phyloP scores from a whole-genome alignment of 106 monocot genomes.

The Dendrobium officinale region DNA sequence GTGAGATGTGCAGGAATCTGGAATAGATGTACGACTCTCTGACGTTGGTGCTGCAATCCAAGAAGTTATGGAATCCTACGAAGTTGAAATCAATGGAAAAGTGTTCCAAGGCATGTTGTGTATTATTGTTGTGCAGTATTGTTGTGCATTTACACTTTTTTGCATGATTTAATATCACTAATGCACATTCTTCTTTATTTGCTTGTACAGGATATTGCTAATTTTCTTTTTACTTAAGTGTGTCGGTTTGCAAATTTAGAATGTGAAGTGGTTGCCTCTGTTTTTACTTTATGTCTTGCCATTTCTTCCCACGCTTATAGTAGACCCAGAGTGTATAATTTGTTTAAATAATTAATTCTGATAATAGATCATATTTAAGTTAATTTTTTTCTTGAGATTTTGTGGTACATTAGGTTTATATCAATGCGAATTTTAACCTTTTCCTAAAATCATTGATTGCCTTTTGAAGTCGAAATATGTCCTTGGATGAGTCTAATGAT shows the following conservation, averaged over 20 bases:
- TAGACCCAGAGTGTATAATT: not conserved
- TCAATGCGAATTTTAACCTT: too few species aligned
- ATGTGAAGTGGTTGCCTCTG: not conserved
- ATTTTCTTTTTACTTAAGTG: not conserved
- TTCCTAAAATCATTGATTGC: too few species aligned
- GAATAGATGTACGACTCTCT: conserved; percentile 91
- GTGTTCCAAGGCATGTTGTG: conserved; percentile 66
- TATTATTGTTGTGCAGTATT: not conserved
- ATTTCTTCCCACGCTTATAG: not conserved
- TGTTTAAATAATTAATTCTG: too few species aligned
- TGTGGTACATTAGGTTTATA: too few species aligned
- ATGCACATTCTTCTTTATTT: not conserved
- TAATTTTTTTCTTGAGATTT: too few species aligned
- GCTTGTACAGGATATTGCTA: not conserved
- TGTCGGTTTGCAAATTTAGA: not conserved
- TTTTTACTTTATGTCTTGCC: not conserved
- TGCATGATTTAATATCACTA: not conserved
- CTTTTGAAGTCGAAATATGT: too few species aligned
- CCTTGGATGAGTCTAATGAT: too few species aligned
- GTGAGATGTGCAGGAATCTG: conserved; percentile 66
- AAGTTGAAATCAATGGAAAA: conserved; percentile 97
- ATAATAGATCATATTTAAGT: too few species aligned
- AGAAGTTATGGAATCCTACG: conserved; percentile 98
- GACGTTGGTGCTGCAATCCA: conserved; percentile 98
- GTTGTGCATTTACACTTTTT: not conserved